Percentiles rank a stretch among this genome's conserved stretches.
Evolutionary conservation across 78 protist genomes (phyloP).

Genomic region (Dictyostelium intermedium): DNA sequence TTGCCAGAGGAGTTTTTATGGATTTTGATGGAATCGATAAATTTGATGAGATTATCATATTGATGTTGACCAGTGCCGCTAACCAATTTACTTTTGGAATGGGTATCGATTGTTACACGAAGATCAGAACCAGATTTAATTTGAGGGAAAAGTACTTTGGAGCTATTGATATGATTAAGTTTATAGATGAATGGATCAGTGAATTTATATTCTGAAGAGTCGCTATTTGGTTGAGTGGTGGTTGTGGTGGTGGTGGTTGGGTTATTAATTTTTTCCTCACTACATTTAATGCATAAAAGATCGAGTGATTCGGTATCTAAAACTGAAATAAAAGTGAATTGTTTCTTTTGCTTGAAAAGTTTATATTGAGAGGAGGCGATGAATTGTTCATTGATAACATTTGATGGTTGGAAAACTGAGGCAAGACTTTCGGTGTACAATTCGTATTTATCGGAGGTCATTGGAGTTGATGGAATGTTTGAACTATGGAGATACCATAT

Average conservation of each 20-base stretch:
- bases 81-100: slow-evolving; percentile 5
- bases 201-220: slow-evolving; percentile 8
- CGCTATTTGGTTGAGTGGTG: not conserved
- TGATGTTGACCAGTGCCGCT: not conserved
- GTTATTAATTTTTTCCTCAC: slow-evolving; percentile 36
- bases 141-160: slow-evolving; percentile 60
- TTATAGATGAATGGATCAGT: slow-evolving; percentile 25
- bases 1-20: slow-evolving; percentile 20
- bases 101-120: slow-evolving; percentile 34
- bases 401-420: slow-evolving; percentile 40
- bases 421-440: slow-evolving; percentile 58
- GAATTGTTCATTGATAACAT: slow-evolving; percentile 23
- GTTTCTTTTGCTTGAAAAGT: slow-evolving; percentile 53
- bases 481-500: slow-evolving; percentile 35
- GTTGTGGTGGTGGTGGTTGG: not conserved
- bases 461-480: slow-evolving; percentile 61
- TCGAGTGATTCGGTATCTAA: slow-evolving; percentile 72
- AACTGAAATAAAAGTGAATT: slow-evolving; percentile 20
- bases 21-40: slow-evolving; percentile 32
- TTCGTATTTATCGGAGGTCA: slow-evolving; percentile 68
- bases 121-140: slow-evolving; percentile 37
- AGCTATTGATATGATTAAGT: slow-evolving; percentile 22
- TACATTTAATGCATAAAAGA: slow-evolving; percentile 37
- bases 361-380: not conserved
- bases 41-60: slow-evolving; percentile 31